Conservation (phyloP, 495 filamentous ascomycete species). For the Podospora comata region DNA sequence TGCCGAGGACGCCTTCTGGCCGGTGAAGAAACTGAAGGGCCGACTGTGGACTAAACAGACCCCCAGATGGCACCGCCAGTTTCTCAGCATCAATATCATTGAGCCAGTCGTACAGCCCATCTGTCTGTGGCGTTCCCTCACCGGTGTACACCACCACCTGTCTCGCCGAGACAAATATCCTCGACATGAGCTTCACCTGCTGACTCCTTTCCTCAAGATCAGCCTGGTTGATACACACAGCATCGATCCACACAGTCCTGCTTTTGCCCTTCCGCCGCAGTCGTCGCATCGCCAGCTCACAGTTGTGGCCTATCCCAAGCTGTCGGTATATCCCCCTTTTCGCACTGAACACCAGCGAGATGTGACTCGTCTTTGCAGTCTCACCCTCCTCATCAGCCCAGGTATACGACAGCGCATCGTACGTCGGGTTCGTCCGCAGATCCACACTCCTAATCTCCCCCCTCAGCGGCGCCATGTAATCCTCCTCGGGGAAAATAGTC, state of each 20-base stretch:
- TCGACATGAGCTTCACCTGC: slow-evolving; percentile 7
- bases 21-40: neutral
- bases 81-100: slow-evolving; percentile 15
- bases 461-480: slow-evolving; percentile 1
- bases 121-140: slow-evolving; percentile 12
- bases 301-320: slow-evolving; percentile 21
- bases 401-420: slow-evolving; percentile 28
- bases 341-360: neutral
- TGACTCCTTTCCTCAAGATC: neutral
- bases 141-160: slow-evolving; percentile 14
- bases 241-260: slow-evolving; percentile 4
- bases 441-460: slow-evolving; percentile 2
- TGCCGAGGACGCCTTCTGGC: neutral
- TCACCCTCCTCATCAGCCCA: slow-evolving; percentile 19
- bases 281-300: slow-evolving; percentile 19
- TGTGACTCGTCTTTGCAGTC: neutral
- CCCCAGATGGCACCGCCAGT: neutral
- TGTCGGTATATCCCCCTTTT: neutral
- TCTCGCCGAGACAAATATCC: slow-evolving; percentile 2
- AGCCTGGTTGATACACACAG: slow-evolving; percentile 10
- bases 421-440: slow-evolving; percentile 5
- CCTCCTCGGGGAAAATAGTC: slow-evolving; percentile 2
- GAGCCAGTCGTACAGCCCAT: slow-evolving; percentile 22
- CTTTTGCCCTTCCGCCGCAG: slow-evolving; percentile 12
- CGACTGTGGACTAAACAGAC: slow-evolving; percentile 1